Percentiles rank a stretch among this genome's conserved stretches.
Evolutionary conservation across 1,139 yeast species (phyloP).

Genomic region (Geotrichum cucujoidarum): DNA sequence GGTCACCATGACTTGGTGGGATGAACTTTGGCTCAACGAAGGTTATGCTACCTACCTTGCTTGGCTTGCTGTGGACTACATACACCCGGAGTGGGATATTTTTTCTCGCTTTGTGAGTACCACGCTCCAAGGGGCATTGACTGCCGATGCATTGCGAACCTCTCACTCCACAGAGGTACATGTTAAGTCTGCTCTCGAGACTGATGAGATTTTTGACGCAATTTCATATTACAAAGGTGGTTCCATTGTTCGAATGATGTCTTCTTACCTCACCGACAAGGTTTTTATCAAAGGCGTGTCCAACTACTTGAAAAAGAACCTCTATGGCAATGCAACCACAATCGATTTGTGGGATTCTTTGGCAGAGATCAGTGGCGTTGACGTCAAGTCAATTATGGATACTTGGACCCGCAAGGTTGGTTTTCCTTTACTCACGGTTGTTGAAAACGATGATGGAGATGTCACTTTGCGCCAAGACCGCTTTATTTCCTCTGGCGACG

Average conservation of each 20-base stretch:
- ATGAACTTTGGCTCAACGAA: constrained; percentile 76
- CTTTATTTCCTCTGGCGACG: constrained; percentile 55
- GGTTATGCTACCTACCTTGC: constrained; percentile 84
- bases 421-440: constrained; percentile 54
- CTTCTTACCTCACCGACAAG: constrained; percentile 63
- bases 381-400: constrained; percentile 50
- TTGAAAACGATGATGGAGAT: constrained; percentile 31
- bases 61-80: constrained; percentile 58
- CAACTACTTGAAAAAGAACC: constrained; percentile 52
- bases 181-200: constrained; percentile 67
- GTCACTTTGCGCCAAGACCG: constrained; percentile 39
- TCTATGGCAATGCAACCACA: constrained; percentile 58
- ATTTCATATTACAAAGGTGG: constrained; percentile 76
- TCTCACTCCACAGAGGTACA: constrained; percentile 80
- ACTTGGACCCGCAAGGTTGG: constrained; percentile 65
- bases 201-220: constrained; percentile 73
- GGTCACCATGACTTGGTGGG: constrained; percentile 87
- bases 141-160: constrained; percentile 62
- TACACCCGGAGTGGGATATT: constrained; percentile 69
- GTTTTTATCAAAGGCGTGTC: constrained; percentile 67
- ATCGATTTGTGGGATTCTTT: constrained; percentile 57
- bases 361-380: constrained; percentile 51
- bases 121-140: constrained; percentile 58
- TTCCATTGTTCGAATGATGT: constrained; percentile 63
- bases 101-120: constrained; percentile 61